These are phyloP conservation scores for Penicillium sp. DNA, from an alignment of 2,329 filamentous ascomycete species.

Conservation along the genomic window DNA sequence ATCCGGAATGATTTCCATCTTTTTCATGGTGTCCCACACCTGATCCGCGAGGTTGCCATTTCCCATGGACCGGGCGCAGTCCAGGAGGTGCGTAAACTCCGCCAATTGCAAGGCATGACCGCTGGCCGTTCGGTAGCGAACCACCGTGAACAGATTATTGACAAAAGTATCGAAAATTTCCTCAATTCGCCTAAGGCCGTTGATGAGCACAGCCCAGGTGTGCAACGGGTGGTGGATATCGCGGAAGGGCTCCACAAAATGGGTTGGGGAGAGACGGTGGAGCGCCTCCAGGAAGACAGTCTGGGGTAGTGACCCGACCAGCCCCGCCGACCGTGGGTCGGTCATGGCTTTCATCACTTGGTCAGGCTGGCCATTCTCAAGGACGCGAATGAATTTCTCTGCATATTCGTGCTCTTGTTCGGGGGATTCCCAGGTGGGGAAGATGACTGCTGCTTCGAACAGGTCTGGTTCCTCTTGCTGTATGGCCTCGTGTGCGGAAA, in stretches of 20 bases:
- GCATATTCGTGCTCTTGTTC: slow-evolving; percentile 16
- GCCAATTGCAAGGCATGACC: slow-evolving; percentile 44
- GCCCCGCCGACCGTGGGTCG: slow-evolving; percentile 32
- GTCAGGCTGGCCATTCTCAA: slow-evolving; percentile 44
- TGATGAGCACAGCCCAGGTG: slow-evolving; percentile 46
- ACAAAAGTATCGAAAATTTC: slow-evolving; percentile 45
- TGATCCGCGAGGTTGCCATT: slow-evolving; percentile 46
- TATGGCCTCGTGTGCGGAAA: neutral
- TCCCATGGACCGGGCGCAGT: slow-evolving; percentile 53
- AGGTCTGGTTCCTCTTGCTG: neutral
- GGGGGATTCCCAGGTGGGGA: slow-evolving; percentile 14
- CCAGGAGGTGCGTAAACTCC: slow-evolving; percentile 58
- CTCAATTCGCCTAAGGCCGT: slow-evolving; percentile 44
- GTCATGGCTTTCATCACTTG: slow-evolving; percentile 42
- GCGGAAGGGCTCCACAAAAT: slow-evolving; percentile 52
- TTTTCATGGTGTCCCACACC: slow-evolving; percentile 51
- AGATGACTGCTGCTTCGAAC: neutral
- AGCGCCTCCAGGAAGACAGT: slow-evolving; percentile 66
- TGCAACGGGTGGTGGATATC: slow-evolving; percentile 55
- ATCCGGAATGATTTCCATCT: slow-evolving; percentile 15
- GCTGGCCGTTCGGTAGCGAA: slow-evolving; percentile 39
- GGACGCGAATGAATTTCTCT: slow-evolving; percentile 27
- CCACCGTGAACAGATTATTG: slow-evolving; percentile 40
- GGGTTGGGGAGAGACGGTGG: slow-evolving; percentile 60
- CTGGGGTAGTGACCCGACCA: slow-evolving; percentile 50